phyloP scores from a whole-genome alignment of 371 early-diverging fungal species.

The Dentiscutata heterogama region DNA sequence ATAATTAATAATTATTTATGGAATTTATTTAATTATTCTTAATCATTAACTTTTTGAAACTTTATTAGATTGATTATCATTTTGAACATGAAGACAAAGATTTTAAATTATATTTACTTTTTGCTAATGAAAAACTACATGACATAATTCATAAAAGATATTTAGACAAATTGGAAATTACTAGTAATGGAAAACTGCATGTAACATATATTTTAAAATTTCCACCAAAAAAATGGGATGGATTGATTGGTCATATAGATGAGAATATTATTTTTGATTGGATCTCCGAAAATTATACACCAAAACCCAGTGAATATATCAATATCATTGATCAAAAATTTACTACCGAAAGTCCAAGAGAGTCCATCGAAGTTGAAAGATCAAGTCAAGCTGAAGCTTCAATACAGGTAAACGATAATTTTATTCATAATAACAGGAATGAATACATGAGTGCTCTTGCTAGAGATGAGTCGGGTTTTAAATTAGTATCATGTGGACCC shows the following conservation, averaged over 20 bases:
- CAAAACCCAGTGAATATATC: not conserved
- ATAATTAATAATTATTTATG: not conserved
- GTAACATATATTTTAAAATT: not conserved
- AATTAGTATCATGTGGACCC: not conserved
- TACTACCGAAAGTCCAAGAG: not conserved
- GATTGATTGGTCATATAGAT: not conserved
- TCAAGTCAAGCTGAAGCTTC: not conserved
- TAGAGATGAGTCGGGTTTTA: not conserved
- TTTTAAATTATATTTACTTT: not conserved
- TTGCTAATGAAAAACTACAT: not conserved
- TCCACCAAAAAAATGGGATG: not conserved
- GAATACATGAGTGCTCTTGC: not conserved
- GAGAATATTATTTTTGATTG: not conserved
- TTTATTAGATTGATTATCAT: constrained; percentile 24
- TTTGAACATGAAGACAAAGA: not conserved
- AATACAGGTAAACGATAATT: not conserved
- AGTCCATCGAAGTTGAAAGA: not conserved
- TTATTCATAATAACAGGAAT: not conserved
- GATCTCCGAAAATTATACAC: not conserved
- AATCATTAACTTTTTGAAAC: not conserved
- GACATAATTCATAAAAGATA: not conserved
- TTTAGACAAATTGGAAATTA: not conserved
- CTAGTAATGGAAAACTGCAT: not conserved
- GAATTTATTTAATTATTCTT: not conserved
- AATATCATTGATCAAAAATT: not conserved